Evolutionary conservation across 768 basidiomycete genomes (phyloP).

Genomic region (Hydnum rufescens): DNA sequence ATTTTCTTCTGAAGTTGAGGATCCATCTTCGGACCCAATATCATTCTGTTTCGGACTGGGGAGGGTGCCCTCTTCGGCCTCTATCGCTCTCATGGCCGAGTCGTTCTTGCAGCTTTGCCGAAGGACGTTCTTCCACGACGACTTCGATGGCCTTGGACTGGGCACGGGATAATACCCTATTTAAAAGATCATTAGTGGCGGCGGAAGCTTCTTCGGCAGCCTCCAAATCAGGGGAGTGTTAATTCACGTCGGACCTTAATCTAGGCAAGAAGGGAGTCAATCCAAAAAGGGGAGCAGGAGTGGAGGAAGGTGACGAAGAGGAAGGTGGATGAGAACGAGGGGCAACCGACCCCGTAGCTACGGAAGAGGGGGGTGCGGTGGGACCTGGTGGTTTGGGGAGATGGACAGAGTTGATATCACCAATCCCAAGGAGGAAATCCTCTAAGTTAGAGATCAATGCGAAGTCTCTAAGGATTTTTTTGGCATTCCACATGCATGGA

Average conservation of each 20-base stretch:
- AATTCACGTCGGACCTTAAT: too few species aligned
- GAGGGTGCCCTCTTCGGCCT: slow-evolving; percentile 20
- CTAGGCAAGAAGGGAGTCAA: too few species aligned
- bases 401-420: slow-evolving; percentile 93
- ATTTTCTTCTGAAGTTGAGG: too few species aligned
- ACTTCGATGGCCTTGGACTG: slow-evolving; percentile 65
- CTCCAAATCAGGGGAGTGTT: too few species aligned
- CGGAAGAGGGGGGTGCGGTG: slow-evolving; percentile 1
- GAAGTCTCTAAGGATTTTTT: background rate
- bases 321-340: background rate
- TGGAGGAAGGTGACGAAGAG: background rate
- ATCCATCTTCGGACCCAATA: too few species aligned
- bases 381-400: too few species aligned
- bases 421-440: slow-evolving; percentile 94
- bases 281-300: background rate
- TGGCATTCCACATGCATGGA: slow-evolving; percentile 41
- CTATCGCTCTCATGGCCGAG: slow-evolving; percentile 30
- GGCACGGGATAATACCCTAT: too few species aligned
- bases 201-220: slow-evolving; percentile 5
- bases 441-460: slow-evolving; percentile 48
- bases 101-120: slow-evolving; percentile 68
- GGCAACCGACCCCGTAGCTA: background rate
- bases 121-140: slow-evolving; percentile 66
- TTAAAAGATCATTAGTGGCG: too few species aligned
- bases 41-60: too few species aligned